Evolutionary conservation across 805 yeast genomes (phyloP).

Genomic region (Scheffersomyces stipitis): DNA sequence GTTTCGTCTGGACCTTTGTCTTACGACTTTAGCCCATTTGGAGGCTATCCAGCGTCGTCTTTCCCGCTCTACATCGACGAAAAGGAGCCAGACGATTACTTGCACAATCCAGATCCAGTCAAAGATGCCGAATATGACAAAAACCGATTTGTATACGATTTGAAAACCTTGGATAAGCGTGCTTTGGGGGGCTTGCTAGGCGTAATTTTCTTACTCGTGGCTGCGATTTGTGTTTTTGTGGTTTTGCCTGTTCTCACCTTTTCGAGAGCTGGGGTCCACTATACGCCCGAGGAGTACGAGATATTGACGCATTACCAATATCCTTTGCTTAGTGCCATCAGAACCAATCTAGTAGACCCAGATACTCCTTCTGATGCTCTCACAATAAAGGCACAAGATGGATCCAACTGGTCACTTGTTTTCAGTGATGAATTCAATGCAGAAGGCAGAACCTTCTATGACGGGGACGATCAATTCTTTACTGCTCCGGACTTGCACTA

Average conservation of each 20-base stretch:
- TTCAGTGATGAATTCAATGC: slow-evolving; percentile 90
- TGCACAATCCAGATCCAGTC: slow-evolving; percentile 31
- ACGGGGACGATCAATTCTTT: slow-evolving; percentile 91
- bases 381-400: slow-evolving; percentile 55
- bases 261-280: slow-evolving; percentile 19
- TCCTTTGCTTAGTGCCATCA: slow-evolving; percentile 55
- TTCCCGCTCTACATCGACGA: slow-evolving; percentile 30
- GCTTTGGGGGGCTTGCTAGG: slow-evolving; percentile 23
- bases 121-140: slow-evolving; percentile 30
- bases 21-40: slow-evolving; percentile 26
- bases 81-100: slow-evolving; percentile 27
- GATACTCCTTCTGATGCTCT: slow-evolving; percentile 62
- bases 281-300: slow-evolving; percentile 36
- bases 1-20: slow-evolving; percentile 21
- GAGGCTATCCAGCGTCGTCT: slow-evolving; percentile 28
- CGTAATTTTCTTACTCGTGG: slow-evolving; percentile 14
- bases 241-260: slow-evolving; percentile 26
- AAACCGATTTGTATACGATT: slow-evolving; percentile 23
- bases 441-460: slow-evolving; percentile 87
- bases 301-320: slow-evolving; percentile 56
- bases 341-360: slow-evolving; percentile 64
- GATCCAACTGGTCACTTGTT: slow-evolving; percentile 70
- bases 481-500: slow-evolving; percentile 81
- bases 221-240: slow-evolving; percentile 18
- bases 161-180: slow-evolving; percentile 23